These are phyloP conservation scores for Lasiodiplodia theobromae DNA, from an alignment of 2,329 filamentous ascomycete species.

Conservation along the genomic window DNA sequence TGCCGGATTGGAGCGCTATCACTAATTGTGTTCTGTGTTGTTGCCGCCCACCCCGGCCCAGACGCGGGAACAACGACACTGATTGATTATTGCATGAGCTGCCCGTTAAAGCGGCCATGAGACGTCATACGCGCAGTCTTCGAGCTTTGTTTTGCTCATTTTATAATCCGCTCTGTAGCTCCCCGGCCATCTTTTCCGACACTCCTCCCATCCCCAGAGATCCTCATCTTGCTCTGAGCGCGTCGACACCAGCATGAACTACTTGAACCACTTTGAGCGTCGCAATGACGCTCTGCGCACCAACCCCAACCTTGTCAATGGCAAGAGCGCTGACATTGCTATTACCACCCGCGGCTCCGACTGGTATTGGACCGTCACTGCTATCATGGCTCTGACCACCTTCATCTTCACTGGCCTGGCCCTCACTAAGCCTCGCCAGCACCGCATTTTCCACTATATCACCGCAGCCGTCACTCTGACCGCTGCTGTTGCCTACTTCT, in stretches of 20 bases:
- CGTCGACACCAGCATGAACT: neutral
- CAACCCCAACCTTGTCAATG: slow-evolving; percentile 57
- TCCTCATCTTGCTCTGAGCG: neutral
- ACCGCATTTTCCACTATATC: slow-evolving; percentile 71
- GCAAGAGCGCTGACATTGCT: slow-evolving; percentile 58
- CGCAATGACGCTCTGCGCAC: slow-evolving; percentile 56
- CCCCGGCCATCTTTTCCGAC: neutral
- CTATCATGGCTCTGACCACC: slow-evolving; percentile 64
- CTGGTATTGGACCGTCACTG: slow-evolving; percentile 68
- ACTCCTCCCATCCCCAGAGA: neutral
- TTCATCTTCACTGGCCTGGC: slow-evolving; percentile 62
- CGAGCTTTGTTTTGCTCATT: neutral
- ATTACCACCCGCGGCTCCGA: slow-evolving; percentile 67
- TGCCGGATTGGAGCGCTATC: neutral
- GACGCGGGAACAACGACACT: neutral
- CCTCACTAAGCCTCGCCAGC: slow-evolving; percentile 60
- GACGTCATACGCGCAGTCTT: neutral
- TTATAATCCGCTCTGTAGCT: slow-evolving; percentile 15
- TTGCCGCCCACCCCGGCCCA: neutral
- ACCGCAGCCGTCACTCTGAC: slow-evolving; percentile 65
- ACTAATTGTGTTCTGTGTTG: too few relatives aligned
- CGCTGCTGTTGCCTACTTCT: slow-evolving; percentile 69
- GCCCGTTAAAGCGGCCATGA: slow-evolving; percentile 14
- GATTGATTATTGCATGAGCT: neutral
- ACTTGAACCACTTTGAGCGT: slow-evolving; percentile 12